Evolutionary conservation across 345 rosid species (phyloP), one percentile per base, ranked within the genome.

Genomic region (Euphorbia lathyris): DNA sequence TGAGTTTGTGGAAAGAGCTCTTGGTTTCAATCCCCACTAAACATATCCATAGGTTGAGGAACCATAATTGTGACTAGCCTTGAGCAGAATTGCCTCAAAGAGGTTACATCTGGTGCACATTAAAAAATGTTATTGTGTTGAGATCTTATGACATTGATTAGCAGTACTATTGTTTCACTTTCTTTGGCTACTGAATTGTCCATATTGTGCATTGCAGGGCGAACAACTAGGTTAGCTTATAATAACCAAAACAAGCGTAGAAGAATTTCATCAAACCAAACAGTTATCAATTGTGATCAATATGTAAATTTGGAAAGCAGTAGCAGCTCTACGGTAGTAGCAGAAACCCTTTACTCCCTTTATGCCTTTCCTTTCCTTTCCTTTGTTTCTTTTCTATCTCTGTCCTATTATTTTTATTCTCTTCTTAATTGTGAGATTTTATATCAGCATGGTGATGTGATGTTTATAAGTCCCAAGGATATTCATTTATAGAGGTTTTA

Each of bases 231-330:
- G 72, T 32, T 73, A 36, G 22, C 77, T 60, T 40, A 65, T 50
- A 74, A 69, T 74, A 69, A 59, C 59, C 68, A 72, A 42, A 61
- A 72, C 71, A 89, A 74, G 82, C 86, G 83, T 67, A 74, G 85
- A 77, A 79, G 88, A 77, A 69, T 52, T 71, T 64, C 76, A 19
- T 63, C 81, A 9, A 76, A 42, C 65, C 69, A 73, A 63, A 20
- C 78, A 10, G n/a, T 78, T 26, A 75, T 80, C 59, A 80, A 77
- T 57, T 72, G 82, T 74, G 83, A 82, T 61, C 75, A 62, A 25
- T 80, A 72, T 63, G 79, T 86, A 50, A 86, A 86, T 78, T 73
- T 90, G 86, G 92, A 87, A 60, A 70, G 83, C 78, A 69, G 77
- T 25, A 17, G 74, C 63, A 71, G 71, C 73, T 27, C 84, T 25